Base-by-base conservation (phyloP, 495 filamentous ascomycete species). In the Xylaria grammica region DNA sequence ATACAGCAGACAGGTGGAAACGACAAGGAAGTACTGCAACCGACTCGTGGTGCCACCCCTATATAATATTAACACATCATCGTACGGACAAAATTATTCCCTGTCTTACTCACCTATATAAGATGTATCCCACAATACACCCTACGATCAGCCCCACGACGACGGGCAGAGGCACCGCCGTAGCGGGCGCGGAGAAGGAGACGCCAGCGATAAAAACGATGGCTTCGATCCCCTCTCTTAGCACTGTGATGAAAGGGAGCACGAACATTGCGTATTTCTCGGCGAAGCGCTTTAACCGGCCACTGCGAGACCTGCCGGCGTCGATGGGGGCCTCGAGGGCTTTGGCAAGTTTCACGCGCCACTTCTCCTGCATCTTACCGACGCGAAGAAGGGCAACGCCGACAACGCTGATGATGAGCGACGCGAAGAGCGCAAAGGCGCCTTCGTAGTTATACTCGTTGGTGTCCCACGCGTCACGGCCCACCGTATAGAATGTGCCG, bases 131-230 rank as follows among this genome's bases (percentile, higher is more conserved):
- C 8, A 92, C 83, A 0, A 82, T 36, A 11, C 67, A 59, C 15
- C 92, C 92, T 1, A 87, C 89, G 0, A 77, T 56, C 8, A 96
- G 70, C 0, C 92, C 92, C 24, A 84, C 78, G 4, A 94, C 71
- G 10, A 93, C 89, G 1, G 92, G 82, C 19, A 96, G 74, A 1
- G 92, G 92, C 51, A 96, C 89, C 0, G 91, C 80, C 6, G 80
- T 82, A 3, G 89, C 91, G 0, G 91, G 92, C 11, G 89, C 78
- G n/a, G 86, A 84, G 46, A 94, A 84, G 2, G 89, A 86, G 5
- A 96, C 91, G 24, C 92, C 92, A 24, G 90, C 90, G 59, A 95
- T 85, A 75, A 92, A 96, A 38, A 93, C 85, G 32, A 93, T 86
- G 3, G 88, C 91, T 67, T 96, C 92, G 24, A 94, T 82, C 24